phyloP scores from a whole-genome alignment of 2,329 filamentous ascomycete species.

The Rutstroemia sp. region DNA sequence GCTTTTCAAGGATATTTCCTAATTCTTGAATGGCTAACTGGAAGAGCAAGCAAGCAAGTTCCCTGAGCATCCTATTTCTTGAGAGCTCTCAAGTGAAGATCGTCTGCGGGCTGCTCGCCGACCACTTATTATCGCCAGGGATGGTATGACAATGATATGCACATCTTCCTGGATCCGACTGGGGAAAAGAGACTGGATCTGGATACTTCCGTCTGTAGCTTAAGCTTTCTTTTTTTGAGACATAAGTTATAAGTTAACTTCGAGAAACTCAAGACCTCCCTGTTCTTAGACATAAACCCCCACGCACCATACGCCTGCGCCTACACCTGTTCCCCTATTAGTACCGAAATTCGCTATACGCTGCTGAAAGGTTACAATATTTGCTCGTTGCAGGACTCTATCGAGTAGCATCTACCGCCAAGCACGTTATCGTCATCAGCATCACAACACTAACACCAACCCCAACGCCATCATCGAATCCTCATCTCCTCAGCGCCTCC shows the following conservation, averaged over 20 bases:
- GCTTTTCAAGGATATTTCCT: background rate
- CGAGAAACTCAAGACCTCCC: background rate
- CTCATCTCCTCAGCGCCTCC: background rate
- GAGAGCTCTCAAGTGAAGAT: background rate
- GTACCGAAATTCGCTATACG: background rate
- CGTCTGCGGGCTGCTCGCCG: background rate
- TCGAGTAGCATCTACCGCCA: too few species aligned
- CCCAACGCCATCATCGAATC: too few species aligned
- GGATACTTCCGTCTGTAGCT: background rate
- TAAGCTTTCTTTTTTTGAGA: background rate
- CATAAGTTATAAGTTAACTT: background rate
- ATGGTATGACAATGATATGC: background rate
- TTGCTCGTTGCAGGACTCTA: too few species aligned
- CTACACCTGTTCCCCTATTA: too few species aligned
- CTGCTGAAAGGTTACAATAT: background rate
- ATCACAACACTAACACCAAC: too few species aligned
- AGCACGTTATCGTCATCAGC: too few species aligned
- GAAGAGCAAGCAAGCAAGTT: too few species aligned
- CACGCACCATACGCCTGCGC: background rate
- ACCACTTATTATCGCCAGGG: constrained; percentile 4
- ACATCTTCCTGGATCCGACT: background rate
- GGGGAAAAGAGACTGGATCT: background rate
- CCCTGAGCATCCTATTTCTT: background rate
- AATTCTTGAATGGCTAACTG: background rate
- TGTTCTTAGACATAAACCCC: background rate